Evolutionary conservation across 441 rosid species (phyloP).

Genomic region (Rhodomyrtus psidioides): DNA sequence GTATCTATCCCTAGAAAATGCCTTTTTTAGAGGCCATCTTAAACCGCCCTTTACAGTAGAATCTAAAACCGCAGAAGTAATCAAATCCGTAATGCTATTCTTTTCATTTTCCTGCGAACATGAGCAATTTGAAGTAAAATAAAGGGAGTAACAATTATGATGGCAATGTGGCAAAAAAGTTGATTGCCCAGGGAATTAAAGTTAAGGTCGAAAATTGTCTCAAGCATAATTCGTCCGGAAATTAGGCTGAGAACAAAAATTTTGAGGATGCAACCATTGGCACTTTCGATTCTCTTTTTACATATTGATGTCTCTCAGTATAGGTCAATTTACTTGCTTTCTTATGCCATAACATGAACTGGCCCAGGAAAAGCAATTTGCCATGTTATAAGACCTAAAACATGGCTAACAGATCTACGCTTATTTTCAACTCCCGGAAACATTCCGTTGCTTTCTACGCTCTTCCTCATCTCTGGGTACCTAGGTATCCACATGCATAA

Average conservation of each 20-base stretch:
- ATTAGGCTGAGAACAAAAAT: neutral
- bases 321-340: neutral
- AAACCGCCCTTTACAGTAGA: slow-evolving; percentile 52
- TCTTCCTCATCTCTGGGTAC: no score
- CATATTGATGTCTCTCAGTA: neutral
- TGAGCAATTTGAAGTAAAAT: neutral
- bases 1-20: slow-evolving; percentile 26
- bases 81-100: slow-evolving; percentile 26
- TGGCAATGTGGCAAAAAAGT: neutral
- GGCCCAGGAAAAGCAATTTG: neutral
- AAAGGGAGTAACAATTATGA: neutral
- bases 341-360: neutral
- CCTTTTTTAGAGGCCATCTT: slow-evolving; percentile 47
- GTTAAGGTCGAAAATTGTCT: neutral
- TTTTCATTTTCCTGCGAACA: slow-evolving; percentile 42
- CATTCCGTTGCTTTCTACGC: no score
- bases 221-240: neutral
- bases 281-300: neutral
- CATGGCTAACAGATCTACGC: neutral
- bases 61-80: slow-evolving; percentile 47
- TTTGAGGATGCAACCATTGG: neutral
- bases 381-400: neutral
- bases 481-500: no score
- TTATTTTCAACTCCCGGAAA: no score
- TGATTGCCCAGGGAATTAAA: neutral